Evolutionary conservation across 768 basidiomycete genomes (phyloP).

Genomic region (Coprinopsis sp.): DNA sequence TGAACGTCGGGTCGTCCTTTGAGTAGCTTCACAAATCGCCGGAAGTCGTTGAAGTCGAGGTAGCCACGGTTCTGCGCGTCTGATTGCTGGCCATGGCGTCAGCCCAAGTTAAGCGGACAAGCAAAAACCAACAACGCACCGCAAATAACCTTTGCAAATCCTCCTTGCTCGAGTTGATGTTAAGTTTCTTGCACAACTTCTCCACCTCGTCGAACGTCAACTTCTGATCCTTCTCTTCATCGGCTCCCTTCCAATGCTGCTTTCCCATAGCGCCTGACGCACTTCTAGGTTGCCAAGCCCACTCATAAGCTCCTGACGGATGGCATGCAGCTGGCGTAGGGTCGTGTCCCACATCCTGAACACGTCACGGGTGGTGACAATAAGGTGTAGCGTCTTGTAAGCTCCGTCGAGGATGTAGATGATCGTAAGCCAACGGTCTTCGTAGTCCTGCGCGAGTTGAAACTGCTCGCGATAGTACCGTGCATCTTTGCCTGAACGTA

Average conservation of each 20-base stretch:
- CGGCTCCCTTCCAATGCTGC: constrained; percentile 78
- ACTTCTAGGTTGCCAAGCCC: constrained; percentile 67
- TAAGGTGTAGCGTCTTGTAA: constrained; percentile 84
- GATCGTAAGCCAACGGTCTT: constrained; percentile 83
- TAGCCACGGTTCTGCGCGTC: constrained; percentile 51
- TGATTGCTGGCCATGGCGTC: constrained; percentile 49
- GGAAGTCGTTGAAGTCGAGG: constrained; percentile 81
- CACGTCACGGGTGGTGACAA: constrained; percentile 57
- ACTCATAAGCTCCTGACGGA: constrained; percentile 72
- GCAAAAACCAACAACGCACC: constrained; percentile 28
- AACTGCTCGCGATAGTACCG: constrained; percentile 74
- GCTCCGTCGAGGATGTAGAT: constrained; percentile 73
- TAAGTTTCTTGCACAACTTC: constrained; percentile 65
- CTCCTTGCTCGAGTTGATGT: constrained; percentile 56
- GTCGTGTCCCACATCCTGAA: constrained; percentile 59
- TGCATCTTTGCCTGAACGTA: constrained; percentile 73
- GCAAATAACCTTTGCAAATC: constrained; percentile 60
- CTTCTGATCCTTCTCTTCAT: constrained; percentile 54
- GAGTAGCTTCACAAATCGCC: constrained; percentile 77
- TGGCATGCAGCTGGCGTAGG: constrained; percentile 58
- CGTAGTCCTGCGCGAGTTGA: constrained; percentile 59
- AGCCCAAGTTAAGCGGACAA: background rate
- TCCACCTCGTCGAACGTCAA: constrained; percentile 73
- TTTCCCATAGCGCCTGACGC: constrained; percentile 76
- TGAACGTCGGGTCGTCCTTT: constrained; percentile 82